A percentile compares a stretch with the other conserved stretches of the same genome.
phyloP scores from a whole-genome alignment of 1,284 basidiomycete genomes.

The Ceratobasidium papillatum region DNA sequence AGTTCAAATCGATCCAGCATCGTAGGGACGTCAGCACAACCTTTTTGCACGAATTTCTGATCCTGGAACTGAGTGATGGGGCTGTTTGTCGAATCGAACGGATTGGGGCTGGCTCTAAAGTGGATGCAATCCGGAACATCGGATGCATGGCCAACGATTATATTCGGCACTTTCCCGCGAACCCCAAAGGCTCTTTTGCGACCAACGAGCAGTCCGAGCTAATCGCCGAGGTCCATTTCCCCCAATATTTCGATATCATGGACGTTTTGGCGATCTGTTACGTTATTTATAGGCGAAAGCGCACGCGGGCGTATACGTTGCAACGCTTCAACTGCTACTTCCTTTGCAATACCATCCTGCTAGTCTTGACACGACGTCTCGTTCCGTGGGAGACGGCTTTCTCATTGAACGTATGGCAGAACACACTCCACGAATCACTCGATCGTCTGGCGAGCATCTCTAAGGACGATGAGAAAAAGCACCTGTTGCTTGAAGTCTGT shows the following conservation, averaged over 20 bases:
- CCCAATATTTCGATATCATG: constrained; percentile 1
- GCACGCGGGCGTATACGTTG: constrained; percentile 3
- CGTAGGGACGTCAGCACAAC: background rate
- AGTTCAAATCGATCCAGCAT: constrained; percentile 7
- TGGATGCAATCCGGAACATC: background rate
- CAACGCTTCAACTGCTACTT: constrained; percentile 37
- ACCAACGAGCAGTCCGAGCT: background rate
- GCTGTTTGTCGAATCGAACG: constrained; percentile 5
- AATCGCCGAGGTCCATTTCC: background rate
- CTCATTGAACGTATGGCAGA: background rate
- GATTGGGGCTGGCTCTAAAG: constrained; percentile 1
- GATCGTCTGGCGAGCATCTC: background rate
- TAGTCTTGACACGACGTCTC: constrained; percentile 1
- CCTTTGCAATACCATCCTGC: constrained; percentile 9
- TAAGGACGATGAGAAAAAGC: background rate
- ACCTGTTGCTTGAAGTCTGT: background rate
- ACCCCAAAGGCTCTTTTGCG: background rate
- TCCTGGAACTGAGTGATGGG: background rate
- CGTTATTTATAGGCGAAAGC: background rate
- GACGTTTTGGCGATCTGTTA: constrained; percentile 21
- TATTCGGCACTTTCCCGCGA: constrained; percentile 4
- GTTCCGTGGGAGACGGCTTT: background rate
- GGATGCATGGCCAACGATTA: background rate
- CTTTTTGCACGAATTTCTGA: constrained; percentile 23
- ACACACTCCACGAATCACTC: background rate